Conservation (phyloP, 441 rosid genomes). For the Pelargonium citronellum region DNA sequence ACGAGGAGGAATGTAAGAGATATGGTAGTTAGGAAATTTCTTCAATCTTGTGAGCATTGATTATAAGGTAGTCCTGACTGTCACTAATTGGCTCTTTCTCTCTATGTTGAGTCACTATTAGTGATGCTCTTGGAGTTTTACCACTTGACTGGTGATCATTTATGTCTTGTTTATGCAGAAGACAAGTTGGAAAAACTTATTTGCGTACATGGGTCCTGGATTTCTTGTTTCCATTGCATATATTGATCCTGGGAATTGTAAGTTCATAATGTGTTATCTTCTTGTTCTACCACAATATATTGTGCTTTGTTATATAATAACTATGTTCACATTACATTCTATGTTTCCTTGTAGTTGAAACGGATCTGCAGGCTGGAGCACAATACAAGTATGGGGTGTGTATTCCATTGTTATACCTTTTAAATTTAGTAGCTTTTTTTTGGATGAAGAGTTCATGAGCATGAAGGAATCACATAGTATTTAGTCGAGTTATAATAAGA, state of each 20-base stretch:
- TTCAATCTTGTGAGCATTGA: too few relatives aligned
- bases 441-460: conserved; percentile 4
- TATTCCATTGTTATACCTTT: not conserved
- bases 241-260: conserved; percentile 97
- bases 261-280: conserved; percentile 21
- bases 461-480: too few relatives aligned
- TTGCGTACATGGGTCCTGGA: conserved; percentile 89
- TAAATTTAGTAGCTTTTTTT: too few relatives aligned
- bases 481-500: too few relatives aligned
- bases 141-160: conserved; percentile 8
- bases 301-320: not conserved
- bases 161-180: conserved; percentile 38
- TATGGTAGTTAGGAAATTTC: too few relatives aligned
- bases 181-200: conserved; percentile 87
- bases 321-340: conserved; percentile 14
- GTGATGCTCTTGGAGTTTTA: too few relatives aligned
- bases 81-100: too few relatives aligned
- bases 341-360: conserved; percentile 61
- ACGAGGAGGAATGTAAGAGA: too few relatives aligned
- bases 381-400: conserved; percentile 72
- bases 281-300: conserved; percentile 7
- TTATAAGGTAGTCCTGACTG: too few relatives aligned
- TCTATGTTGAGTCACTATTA: too few relatives aligned
- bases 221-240: conserved; percentile 96
- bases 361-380: conserved; percentile 93